phyloP scores from a whole-genome alignment of 805 yeast genomes.

The Cyberlindnera xishuangbannaensis region DNA sequence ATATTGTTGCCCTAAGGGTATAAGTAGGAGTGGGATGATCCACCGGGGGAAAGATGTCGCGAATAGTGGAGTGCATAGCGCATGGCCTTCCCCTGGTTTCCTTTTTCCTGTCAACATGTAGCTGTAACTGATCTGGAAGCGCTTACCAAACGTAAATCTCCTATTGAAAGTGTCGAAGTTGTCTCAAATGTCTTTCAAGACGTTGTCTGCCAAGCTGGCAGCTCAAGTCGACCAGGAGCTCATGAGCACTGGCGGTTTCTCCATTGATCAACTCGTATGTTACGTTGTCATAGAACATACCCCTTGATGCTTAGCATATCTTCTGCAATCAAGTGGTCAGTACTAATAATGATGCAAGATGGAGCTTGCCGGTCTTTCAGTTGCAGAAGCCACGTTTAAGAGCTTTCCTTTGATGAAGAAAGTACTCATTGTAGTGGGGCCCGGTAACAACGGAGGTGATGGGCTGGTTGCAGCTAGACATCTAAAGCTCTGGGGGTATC shows the following conservation, averaged over 20 bases:
- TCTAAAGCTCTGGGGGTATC: conserved; percentile 69
- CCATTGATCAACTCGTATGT: conserved; percentile 66
- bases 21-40: too few species aligned
- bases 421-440: conserved; percentile 79
- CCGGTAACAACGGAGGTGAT: conserved; percentile 96
- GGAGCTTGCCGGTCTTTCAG: conserved; percentile 96
- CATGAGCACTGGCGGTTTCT: conserved; percentile 79
- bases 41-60: too few species aligned
- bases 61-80: too few species aligned
- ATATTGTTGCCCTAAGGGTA: too few species aligned
- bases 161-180: too few species aligned
- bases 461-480: conserved; percentile 96
- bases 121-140: too few species aligned
- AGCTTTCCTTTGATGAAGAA: conserved; percentile 48
- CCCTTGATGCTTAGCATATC: too few species aligned
- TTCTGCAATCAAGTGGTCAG: too few species aligned
- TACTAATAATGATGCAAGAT: conserved; percentile 34
- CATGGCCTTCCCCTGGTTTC: too few species aligned
- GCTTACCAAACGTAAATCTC: too few species aligned
- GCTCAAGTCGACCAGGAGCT: conserved; percentile 77
- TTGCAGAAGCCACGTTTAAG: conserved; percentile 76
- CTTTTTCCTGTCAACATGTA: too few species aligned
- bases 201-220: conserved; percentile 49
- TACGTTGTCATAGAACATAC: too few species aligned
- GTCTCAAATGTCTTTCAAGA: conserved; percentile 29